Base-by-base conservation (phyloP, 345 rosid genomes). In the Raphanus raphanistrum region DNA sequence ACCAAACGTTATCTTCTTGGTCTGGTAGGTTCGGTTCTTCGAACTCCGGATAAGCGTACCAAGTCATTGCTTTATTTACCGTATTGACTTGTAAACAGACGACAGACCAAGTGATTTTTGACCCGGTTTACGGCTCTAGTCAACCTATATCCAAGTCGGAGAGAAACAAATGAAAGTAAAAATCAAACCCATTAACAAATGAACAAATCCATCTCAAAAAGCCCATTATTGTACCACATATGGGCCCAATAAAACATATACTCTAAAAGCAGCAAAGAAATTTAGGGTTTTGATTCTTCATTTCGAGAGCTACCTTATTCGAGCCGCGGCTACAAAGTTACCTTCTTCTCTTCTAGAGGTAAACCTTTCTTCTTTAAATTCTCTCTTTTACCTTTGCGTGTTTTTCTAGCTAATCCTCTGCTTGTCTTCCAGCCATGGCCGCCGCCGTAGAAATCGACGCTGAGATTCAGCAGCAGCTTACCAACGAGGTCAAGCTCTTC, bases 401-500 rank as follows among this genome's bases (percentile, higher is more conserved):
- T 25, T 3, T 25, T 2, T 58, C 50, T 26, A 45, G 71, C 71
- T 77, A 48, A 76, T 33, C 26, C 16, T 70, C 26, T 79, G 16
- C 63, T 31, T 2, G 4, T 27, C 43, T 33, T 16, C 15, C 75
- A 80, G 76, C 66, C 68, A 80, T 80, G 82, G 82, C 82, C 32
- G 68, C 76, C 76, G 13, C 68, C 66, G 80, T 0, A 60, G 83
- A 75, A 48, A 61, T 80, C 1, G 80, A 75, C 67, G 77, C 83
- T 11, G 77, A 80, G 77, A 80, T 80, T 45, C 77, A 76, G 29
- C 73, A 71, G 3, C 80, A 75, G 70, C 70, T 61, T n/a, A 72
- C 80, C 52, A 75, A 60, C 35, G 83, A 75, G 66, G 83, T 80
- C 61, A 94, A 92, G 88, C 93, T 92, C 73, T 94, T 92, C 87